Percentiles rank a stretch among this genome's conserved stretches.
Conservation (phyloP, 1,284 basidiomycete genomes). For the Phellopilus nigrolimitatus region DNA sequence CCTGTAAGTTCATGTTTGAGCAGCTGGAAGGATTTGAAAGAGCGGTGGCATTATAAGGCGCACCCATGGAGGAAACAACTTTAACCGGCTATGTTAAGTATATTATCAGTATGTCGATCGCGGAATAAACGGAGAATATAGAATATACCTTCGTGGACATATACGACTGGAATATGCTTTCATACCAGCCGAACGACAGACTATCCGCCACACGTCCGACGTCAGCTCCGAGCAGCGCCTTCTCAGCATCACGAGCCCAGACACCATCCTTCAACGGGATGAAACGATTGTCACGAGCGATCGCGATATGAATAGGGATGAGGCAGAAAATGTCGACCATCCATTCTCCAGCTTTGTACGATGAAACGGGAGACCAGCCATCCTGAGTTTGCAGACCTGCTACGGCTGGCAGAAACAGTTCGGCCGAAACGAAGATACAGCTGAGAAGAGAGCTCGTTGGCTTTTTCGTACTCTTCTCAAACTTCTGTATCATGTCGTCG, state of each 20-base stretch:
- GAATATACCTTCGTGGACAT: constrained; percentile 47
- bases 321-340: constrained; percentile 55
- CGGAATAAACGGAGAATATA: no score
- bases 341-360: constrained; percentile 54
- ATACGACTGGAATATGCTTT: constrained; percentile 58
- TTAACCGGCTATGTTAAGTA: constrained; percentile 43
- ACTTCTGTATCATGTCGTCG: constrained; percentile 38
- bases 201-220: constrained; percentile 52
- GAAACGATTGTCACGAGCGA: constrained; percentile 55
- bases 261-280: constrained; percentile 57
- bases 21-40: background rate
- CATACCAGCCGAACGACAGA: constrained; percentile 62
- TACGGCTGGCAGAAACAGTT: constrained; percentile 23
- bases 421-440: constrained; percentile 31
- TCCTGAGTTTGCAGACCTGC: constrained; percentile 19
- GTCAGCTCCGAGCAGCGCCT: constrained; percentile 50
- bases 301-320: constrained; percentile 59
- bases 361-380: constrained; percentile 30
- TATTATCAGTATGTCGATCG: background rate
- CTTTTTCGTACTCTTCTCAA: constrained; percentile 47
- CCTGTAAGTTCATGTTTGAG: constrained; percentile 24
- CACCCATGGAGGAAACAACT: constrained; percentile 63
- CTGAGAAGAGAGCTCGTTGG: constrained; percentile 42
- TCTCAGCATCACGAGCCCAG: constrained; percentile 44
- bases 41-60: constrained; percentile 11